phyloP scores from a whole-genome alignment of 1,139 yeast species.

The Sugiyamaella grinbergsii region DNA sequence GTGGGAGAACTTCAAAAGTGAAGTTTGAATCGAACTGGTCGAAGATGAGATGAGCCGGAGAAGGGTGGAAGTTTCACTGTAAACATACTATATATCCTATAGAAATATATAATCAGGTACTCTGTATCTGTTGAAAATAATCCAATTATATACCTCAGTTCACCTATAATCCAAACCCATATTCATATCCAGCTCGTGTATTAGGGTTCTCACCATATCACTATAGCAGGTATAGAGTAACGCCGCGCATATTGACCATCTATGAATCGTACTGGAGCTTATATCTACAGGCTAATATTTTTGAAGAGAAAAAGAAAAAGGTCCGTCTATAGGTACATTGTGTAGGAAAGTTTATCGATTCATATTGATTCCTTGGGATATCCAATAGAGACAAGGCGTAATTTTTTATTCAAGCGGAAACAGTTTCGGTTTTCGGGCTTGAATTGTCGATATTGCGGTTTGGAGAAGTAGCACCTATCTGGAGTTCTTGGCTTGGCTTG shows the following conservation, averaged over 20 bases:
- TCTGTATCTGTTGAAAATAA: no score
- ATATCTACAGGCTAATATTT: slow-evolving; percentile 9
- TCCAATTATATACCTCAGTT: background rate
- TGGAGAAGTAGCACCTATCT: no score
- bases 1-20: no score
- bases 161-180: background rate
- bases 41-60: no score
- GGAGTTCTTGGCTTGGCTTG: no score
- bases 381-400: background rate
- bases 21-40: no score
- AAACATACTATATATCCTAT: no score
- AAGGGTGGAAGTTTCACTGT: no score
- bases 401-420: background rate
- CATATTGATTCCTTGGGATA: background rate
- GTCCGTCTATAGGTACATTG: slow-evolving; percentile 2
- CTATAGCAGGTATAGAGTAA: background rate
- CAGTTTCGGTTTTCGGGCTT: background rate
- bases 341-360: background rate
- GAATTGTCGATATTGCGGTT: slow-evolving; percentile 5
- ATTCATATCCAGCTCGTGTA: background rate
- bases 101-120: no score
- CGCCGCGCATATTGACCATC: slow-evolving; percentile 7
- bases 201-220: slow-evolving; percentile 4
- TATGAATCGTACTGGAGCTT: background rate
- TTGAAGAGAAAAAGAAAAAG: slow-evolving; percentile 9